Evolutionary conservation across 768 basidiomycete species (phyloP).

Genomic region (Auricularia auricula-judae): DNA sequence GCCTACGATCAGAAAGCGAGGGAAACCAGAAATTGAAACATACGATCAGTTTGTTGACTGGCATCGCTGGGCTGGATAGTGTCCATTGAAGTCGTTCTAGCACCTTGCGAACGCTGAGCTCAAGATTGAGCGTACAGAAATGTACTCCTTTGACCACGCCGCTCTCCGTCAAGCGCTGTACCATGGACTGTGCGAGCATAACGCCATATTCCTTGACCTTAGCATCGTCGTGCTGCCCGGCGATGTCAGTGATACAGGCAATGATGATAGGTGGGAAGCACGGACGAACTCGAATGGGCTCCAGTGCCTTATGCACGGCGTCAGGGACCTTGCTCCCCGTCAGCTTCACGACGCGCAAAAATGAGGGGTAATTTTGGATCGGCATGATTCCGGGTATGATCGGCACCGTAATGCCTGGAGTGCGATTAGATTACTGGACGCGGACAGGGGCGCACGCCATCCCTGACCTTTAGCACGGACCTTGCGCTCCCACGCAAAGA

Average conservation of each 20-base stretch:
- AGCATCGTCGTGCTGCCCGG: conserved; percentile 77
- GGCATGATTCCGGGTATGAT: conserved; percentile 97
- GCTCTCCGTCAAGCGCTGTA: conserved; percentile 43
- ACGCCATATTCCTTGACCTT: conserved; percentile 95
- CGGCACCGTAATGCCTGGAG: conserved; percentile 76
- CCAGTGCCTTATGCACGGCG: conserved; percentile 50
- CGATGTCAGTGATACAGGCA: neutral
- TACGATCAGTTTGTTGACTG: conserved; percentile 52
- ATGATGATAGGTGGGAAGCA: neutral
- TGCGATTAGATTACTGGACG: conserved; percentile 6
- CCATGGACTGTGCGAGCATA: conserved; percentile 69
- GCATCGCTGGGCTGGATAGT: conserved; percentile 24
- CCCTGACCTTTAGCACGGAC: conserved; percentile 59
- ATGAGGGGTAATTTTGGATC: conserved; percentile 92
- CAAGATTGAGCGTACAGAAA: conserved; percentile 94
- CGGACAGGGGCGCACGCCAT: neutral
- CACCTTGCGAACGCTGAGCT: conserved; percentile 84
- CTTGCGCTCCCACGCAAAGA: conserved; percentile 66
- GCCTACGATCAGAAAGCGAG: neutral
- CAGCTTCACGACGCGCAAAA: conserved; percentile 81
- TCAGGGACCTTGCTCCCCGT: conserved; percentile 72
- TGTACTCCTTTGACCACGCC: conserved; percentile 68
- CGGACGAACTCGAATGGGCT: conserved; percentile 58
- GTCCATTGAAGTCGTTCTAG: conserved; percentile 74
- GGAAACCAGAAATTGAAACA: conserved; percentile 5